Percentiles rank a stretch among this genome's conserved stretches.
phyloP scores from a whole-genome alignment of 2,329 filamentous ascomycete genomes.

The Ophiostoma perfectum region DNA sequence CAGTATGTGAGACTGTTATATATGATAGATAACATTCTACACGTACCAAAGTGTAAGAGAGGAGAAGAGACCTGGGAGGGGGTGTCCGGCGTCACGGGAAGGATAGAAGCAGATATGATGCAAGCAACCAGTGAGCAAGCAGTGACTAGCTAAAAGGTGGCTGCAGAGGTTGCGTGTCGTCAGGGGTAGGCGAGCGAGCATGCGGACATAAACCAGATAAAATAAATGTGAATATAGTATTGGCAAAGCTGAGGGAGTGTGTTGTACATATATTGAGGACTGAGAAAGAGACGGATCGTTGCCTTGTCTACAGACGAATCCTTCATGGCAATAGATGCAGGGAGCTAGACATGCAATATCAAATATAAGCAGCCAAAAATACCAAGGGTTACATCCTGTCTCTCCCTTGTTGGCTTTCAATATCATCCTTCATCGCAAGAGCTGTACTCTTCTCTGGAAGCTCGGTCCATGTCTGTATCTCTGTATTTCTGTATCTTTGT shows the following conservation, averaged over 20 bases:
- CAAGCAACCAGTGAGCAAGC: background rate
- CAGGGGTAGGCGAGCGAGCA: slow-evolving; percentile 12
- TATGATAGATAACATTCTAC: background rate
- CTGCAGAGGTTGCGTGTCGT: slow-evolving; percentile 15
- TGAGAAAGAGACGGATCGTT: background rate
- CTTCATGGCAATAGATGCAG: background rate
- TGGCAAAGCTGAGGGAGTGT: background rate
- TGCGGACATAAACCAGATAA: background rate
- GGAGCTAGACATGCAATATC: too few relatives aligned
- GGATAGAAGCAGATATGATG: slow-evolving; percentile 8
- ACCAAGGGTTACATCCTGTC: too few relatives aligned
- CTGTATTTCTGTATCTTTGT: background rate
- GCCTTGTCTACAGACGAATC: background rate
- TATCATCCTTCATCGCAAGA: too few relatives aligned
- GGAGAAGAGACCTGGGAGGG: background rate
- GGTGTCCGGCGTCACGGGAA: slow-evolving; percentile 11
- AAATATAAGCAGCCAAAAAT: too few relatives aligned
- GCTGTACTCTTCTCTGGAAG: too few relatives aligned
- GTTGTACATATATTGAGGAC: background rate
- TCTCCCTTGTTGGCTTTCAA: too few relatives aligned
- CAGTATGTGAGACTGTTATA: background rate
- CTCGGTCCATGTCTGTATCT: too few relatives aligned
- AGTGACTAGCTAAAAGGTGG: background rate
- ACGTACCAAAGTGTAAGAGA: background rate
- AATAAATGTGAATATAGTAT: background rate